Conservation (phyloP, 1,139 yeast species). For the Hansenula sp. region DNA sequence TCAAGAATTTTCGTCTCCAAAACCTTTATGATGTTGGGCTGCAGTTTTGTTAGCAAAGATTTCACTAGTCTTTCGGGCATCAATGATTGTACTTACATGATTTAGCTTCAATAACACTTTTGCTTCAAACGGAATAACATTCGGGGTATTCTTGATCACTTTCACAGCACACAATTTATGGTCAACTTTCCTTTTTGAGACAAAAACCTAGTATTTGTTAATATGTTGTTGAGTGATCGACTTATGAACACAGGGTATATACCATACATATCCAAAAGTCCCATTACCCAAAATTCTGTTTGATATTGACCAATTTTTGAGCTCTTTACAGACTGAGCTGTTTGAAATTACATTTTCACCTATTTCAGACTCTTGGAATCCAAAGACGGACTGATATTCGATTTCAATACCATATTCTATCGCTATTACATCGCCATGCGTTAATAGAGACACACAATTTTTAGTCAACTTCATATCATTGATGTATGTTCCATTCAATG, state of each 20-base stretch:
- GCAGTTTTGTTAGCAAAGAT: constrained; percentile 17
- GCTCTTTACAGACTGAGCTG: constrained; percentile 18
- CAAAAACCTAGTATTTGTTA: constrained; percentile 22
- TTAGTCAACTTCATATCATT: constrained; percentile 35
- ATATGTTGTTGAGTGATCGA: too few relatives aligned
- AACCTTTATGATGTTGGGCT: constrained; percentile 43
- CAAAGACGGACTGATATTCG: constrained; percentile 22
- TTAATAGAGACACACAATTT: constrained; percentile 33
- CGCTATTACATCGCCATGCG: constrained; percentile 40
- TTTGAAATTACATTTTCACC: constrained; percentile 14
- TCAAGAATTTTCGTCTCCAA: constrained; percentile 35
- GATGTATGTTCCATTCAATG: constrained; percentile 49
- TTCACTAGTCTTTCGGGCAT: too few relatives aligned
- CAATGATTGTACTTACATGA: constrained; percentile 36
- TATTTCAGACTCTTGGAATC: constrained; percentile 7
- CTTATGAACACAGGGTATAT: neutral
- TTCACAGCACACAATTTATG: constrained; percentile 45
- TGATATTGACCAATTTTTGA: constrained; percentile 39
- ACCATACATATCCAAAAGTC: constrained; percentile 53
- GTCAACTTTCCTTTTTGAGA: constrained; percentile 24
- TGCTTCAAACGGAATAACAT: constrained; percentile 36
- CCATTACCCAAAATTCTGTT: constrained; percentile 50
- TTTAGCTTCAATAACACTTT: constrained; percentile 31
- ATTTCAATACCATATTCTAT: constrained; percentile 31
- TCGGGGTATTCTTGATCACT: constrained; percentile 33